Conservation (phyloP, 257 asterid genomes). For the Capsicum rhomboideum region DNA sequence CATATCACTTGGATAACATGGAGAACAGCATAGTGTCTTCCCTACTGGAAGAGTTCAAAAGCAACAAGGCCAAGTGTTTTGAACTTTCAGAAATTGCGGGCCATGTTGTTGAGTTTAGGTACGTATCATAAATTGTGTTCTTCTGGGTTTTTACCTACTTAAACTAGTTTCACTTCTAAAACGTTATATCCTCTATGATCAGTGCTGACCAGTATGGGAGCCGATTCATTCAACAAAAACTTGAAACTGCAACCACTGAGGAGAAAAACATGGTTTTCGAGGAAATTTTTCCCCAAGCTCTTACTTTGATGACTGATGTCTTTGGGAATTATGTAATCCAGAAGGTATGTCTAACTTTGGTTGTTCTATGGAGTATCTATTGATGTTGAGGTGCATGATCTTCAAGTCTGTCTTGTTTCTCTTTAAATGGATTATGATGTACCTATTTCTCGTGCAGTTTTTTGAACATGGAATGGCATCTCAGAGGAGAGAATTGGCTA, state of each 20-base stretch:
- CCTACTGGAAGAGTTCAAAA: slow-evolving; percentile 89
- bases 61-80: slow-evolving; percentile 78
- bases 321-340: slow-evolving; percentile 94
- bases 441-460: slow-evolving; percentile 39
- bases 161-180: slow-evolving; percentile 8
- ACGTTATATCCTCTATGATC: slow-evolving; percentile 1
- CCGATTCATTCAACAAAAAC: slow-evolving; percentile 94
- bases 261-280: slow-evolving; percentile 89
- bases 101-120: slow-evolving; percentile 97
- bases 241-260: slow-evolving; percentile 82
- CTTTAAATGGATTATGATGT: not conserved
- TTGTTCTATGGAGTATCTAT: not conserved
- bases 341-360: slow-evolving; percentile 41
- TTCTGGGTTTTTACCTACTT: not conserved
- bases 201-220: slow-evolving; percentile 98
- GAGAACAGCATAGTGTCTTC: slow-evolving; percentile 59
- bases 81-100: slow-evolving; percentile 90
- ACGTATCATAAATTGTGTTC: not conserved
- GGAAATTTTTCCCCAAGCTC: slow-evolving; percentile 87
- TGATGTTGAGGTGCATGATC: not conserved
- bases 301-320: slow-evolving; percentile 85
- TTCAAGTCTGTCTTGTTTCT: not conserved
- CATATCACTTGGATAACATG: slow-evolving; percentile 78
- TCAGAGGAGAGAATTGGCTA: slow-evolving; percentile 83
- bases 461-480: slow-evolving; percentile 89